A percentile compares a stretch with the other conserved stretches of the same genome.
Conservation (phyloP, 1,284 basidiomycete genomes). For the Ustilago crameri region DNA sequence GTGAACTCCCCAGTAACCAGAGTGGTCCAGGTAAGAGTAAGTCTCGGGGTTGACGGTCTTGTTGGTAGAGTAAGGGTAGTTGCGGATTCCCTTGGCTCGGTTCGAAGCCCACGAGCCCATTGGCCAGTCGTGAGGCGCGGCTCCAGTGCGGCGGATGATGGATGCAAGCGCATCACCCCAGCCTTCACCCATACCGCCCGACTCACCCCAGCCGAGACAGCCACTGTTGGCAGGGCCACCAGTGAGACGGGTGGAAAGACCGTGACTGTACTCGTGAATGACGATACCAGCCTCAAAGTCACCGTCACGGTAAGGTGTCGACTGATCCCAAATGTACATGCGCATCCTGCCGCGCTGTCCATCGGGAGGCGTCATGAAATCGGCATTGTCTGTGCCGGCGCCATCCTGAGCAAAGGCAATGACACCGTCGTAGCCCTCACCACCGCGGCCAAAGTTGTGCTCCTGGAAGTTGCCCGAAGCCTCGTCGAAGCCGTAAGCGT, state of each 20-base stretch:
- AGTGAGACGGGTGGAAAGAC: conserved; percentile 89
- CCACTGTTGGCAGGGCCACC: conserved; percentile 92
- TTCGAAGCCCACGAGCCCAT: conserved; percentile 97
- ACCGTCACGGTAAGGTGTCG: conserved; percentile 84
- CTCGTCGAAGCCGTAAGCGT: conserved; percentile 83
- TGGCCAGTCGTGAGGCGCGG: conserved; percentile 67
- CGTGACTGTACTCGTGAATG: conserved; percentile 74
- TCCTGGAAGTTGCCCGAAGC: conserved; percentile 95
- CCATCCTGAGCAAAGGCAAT: conserved; percentile 95
- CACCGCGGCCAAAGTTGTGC: conserved; percentile 91
- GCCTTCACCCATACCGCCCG: conserved; percentile 88
- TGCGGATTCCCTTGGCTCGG: conserved; percentile 80
- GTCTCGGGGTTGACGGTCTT: conserved; percentile 84
- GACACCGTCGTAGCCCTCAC: conserved; percentile 85
- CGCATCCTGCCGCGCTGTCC: conserved; percentile 86
- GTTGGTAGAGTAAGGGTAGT: conserved; percentile 75
- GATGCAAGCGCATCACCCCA: conserved; percentile 76
- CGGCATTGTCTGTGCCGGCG: conserved; percentile 75
- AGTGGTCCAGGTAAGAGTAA: conserved; percentile 95
- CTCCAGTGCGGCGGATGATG: conserved; percentile 78
- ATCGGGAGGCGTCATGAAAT: conserved; percentile 72
- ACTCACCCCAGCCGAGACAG: conserved; percentile 88
- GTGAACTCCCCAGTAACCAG: conserved; percentile 75
- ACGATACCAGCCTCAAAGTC: conserved; percentile 78
- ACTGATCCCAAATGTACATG: conserved; percentile 86